These are phyloP conservation scores for Lactarius evosmus DNA, from an alignment of 768 basidiomycete genomes.

Conservation along the genomic window DNA sequence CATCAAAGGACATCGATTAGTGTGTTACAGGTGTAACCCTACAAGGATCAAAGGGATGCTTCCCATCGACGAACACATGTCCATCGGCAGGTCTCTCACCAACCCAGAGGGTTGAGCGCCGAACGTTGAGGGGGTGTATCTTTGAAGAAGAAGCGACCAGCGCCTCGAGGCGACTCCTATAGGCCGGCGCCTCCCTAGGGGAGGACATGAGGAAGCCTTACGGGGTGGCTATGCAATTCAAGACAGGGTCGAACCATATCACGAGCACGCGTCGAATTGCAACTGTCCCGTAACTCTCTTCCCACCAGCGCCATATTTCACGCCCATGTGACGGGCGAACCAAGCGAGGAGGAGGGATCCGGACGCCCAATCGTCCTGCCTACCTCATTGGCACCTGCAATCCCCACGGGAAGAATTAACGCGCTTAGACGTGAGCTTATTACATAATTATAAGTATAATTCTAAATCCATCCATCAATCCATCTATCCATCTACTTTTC, in stretches of 20 bases:
- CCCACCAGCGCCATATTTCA: constrained; percentile 14
- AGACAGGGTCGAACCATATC: constrained; percentile 6
- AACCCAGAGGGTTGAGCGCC: neutral
- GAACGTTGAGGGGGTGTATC: constrained; percentile 10
- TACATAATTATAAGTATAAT: neutral
- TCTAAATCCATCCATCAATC: neutral
- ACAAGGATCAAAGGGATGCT: neutral
- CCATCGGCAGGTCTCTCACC: neutral
- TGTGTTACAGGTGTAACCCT: constrained; percentile 12
- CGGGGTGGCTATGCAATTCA: constrained; percentile 22
- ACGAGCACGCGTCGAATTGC: constrained; percentile 11
- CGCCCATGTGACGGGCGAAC: constrained; percentile 19
- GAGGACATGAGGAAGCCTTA: constrained; percentile 24
- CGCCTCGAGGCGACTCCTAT: constrained; percentile 22
- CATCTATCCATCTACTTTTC: constrained; percentile 1
- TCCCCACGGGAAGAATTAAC: neutral
- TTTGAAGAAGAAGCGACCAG: neutral
- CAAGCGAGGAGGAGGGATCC: neutral
- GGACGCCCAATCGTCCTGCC: neutral
- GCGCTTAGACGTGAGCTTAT: neutral
- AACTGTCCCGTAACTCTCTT: constrained; percentile 11
- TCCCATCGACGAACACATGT: neutral
- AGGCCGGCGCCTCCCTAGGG: constrained; percentile 2
- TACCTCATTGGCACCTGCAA: constrained; percentile 25
- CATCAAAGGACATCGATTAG: constrained; percentile 13